These are phyloP conservation scores for Ophiosphaerella narmari DNA, from an alignment of 2,329 filamentous ascomycete genomes.

Conservation along the genomic window DNA sequence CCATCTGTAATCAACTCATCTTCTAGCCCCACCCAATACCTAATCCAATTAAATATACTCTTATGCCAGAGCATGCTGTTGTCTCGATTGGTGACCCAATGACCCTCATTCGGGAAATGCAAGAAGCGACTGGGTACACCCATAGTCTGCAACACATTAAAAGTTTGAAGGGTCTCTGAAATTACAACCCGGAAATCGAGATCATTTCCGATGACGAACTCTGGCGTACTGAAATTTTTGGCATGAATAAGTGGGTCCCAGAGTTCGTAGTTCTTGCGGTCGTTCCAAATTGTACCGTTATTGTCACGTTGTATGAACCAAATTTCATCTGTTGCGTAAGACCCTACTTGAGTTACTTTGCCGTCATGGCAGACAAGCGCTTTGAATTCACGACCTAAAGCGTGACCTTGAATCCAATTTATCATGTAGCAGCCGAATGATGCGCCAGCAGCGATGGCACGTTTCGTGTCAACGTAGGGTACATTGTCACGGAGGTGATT, in stretches of 20 bases:
- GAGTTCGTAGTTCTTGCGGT: constrained; percentile 55
- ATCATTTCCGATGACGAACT: constrained; percentile 85
- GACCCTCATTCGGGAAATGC: constrained; percentile 78
- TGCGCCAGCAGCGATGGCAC: constrained; percentile 76
- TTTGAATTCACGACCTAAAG: constrained; percentile 81
- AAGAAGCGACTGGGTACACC: constrained; percentile 77
- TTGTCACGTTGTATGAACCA: constrained; percentile 57
- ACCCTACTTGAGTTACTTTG: constrained; percentile 65
- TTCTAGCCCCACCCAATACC: constrained; percentile 37
- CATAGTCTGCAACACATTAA: constrained; percentile 80
- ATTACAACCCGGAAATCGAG: constrained; percentile 89
- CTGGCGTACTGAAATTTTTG: constrained; percentile 79
- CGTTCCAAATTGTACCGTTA: constrained; percentile 45
- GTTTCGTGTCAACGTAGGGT: constrained; percentile 68
- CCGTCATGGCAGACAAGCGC: constrained; percentile 88
- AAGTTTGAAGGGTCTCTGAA: constrained; percentile 79
- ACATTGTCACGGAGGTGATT: constrained; percentile 72
- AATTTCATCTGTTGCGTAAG: constrained; percentile 57
- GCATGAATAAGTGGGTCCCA: constrained; percentile 64
- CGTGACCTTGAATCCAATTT: constrained; percentile 88
- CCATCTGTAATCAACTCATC: constrained; percentile 36
- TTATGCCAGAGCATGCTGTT: constrained; percentile 89
- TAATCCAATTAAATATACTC: constrained; percentile 44
- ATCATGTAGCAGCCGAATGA: constrained; percentile 52
- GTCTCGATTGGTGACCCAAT: constrained; percentile 86